Base-by-base conservation (phyloP, 2,329 filamentous ascomycete species). In the Aureobasidium musti region DNA sequence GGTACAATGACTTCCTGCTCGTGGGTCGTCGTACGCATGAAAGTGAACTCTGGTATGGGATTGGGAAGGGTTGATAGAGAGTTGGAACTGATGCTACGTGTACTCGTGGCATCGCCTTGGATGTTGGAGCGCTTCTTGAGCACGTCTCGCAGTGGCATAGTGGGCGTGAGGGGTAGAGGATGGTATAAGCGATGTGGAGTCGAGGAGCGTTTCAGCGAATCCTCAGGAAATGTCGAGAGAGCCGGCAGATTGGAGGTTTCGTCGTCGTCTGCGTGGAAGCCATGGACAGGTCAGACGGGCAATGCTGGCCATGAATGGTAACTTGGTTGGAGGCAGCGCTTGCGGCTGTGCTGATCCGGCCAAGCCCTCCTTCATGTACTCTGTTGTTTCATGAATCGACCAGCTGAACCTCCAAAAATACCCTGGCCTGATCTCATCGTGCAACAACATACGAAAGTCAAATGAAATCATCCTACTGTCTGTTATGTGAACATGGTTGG, bases 1-100 rank as follows among this genome's bases (percentile, higher is more conserved):
- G 91, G 90, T 66, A 87, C 82, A 75, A 97, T 91, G 70, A 89
- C 81, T 77, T 97, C 92, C 75, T 92, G 86, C 1, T 89, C 87
- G 70, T 87, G 80, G 0, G 93, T 97, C 74, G 96, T 94, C 70
- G 91, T 89, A 69, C 92, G 89, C 74, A 95, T 84, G 79, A 97
- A 92, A 69, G 84, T 91, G 80, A 97, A 92, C 71, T 91, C 87
- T 67, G 89, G 88, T 1, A 72, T 69, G 23, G 64, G 64, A 13
- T 59, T 52, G 17, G 49, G 49, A 10, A 64, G 61, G 11, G 7
- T 23, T 23, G 47, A 19, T 14, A 64, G 49, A 23, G 47, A 41
- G 23, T 33, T 54, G 23, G 47, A 17, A 35, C 47, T 43, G 10
- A 26, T 54, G 47, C 61, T 64, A 23, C 59, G 59, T 39, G 59